phyloP scores from a whole-genome alignment of 73 alveolate genomes.

The Paramecium sonneborni region DNA sequence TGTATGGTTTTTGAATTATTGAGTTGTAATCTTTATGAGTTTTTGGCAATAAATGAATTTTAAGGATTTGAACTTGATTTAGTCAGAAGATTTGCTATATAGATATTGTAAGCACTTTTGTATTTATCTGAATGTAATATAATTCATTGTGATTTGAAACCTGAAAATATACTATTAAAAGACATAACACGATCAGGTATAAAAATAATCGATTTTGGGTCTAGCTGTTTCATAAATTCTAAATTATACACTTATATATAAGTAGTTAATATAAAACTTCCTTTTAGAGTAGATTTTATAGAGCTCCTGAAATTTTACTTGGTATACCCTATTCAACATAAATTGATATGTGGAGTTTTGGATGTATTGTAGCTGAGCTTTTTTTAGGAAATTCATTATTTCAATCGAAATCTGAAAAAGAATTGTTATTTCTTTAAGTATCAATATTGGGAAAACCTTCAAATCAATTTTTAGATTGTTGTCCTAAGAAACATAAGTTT shows the following conservation, averaged over 20 bases:
- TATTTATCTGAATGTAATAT: conserved; percentile 72
- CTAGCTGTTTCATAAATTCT: conserved; percentile 77
- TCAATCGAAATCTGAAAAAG: conserved; percentile 32
- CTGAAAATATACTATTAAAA: conserved; percentile 89
- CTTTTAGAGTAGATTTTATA: conserved; percentile 74
- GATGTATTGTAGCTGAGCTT: conserved; percentile 84
- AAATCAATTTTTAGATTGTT: background rate
- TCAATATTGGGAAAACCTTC: background rate
- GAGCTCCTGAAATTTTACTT: conserved; percentile 85
- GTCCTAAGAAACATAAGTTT: background rate
- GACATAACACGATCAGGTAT: conserved; percentile 73
- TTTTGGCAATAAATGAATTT: conserved; percentile 81
- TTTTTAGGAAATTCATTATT: conserved; percentile 74
- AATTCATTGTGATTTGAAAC: conserved; percentile 91
- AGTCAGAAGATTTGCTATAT: conserved; percentile 92
- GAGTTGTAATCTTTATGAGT: conserved; percentile 87
- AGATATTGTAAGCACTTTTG: conserved; percentile 76
- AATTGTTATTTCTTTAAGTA: background rate
- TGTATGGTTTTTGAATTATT: conserved; percentile 75
- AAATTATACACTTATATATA: conserved; percentile 74
- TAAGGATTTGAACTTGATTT: conserved; percentile 83
- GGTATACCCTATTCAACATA: conserved; percentile 77
- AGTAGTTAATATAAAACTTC: background rate
- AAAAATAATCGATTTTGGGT: conserved; percentile 84
- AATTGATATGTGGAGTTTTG: conserved; percentile 87